These are phyloP conservation scores for Suillus lakei DNA, from an alignment of 768 basidiomycete genomes.

Conservation along the genomic window DNA sequence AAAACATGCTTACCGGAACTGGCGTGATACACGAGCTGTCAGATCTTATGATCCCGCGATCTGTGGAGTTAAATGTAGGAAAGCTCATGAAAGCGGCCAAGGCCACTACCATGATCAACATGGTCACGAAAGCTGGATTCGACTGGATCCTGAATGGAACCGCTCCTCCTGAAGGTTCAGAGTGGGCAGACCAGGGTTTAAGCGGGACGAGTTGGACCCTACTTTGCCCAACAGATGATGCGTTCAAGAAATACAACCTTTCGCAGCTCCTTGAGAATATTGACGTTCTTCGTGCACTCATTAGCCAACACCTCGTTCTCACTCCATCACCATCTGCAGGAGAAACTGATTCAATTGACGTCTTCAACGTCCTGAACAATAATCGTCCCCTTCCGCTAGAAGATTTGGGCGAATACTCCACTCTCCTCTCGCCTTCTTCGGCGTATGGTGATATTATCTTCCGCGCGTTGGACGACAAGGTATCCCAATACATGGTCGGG, in stretches of 20 bases:
- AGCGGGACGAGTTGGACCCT: slow-evolving; percentile 77
- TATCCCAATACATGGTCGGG: slow-evolving; percentile 59
- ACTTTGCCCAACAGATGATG: slow-evolving; percentile 89
- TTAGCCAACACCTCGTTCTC: slow-evolving; percentile 79
- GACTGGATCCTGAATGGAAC: slow-evolving; percentile 92
- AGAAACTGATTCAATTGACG: slow-evolving; percentile 26
- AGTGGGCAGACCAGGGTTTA: slow-evolving; percentile 60
- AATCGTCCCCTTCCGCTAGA: slow-evolving; percentile 76
- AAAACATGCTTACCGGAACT: slow-evolving; percentile 79
- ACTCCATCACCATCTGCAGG: slow-evolving; percentile 34
- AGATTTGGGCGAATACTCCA: slow-evolving; percentile 74
- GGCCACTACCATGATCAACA: slow-evolving; percentile 84
- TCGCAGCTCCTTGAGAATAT: slow-evolving; percentile 68
- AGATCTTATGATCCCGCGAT: slow-evolving; percentile 84
- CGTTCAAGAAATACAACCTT: slow-evolving; percentile 87
- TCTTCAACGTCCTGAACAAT: slow-evolving; percentile 52
- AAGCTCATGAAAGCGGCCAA: slow-evolving; percentile 91
- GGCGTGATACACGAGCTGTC: slow-evolving; percentile 92
- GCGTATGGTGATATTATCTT: slow-evolving; percentile 87
- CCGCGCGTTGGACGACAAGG: slow-evolving; percentile 51
- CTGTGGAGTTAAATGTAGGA: slow-evolving; percentile 84
- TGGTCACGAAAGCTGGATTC: slow-evolving; percentile 84
- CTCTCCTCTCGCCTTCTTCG: slow-evolving; percentile 68
- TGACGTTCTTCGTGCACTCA: slow-evolving; percentile 58
- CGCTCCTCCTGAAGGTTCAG: slow-evolving; percentile 70